Evolutionary conservation across 352 stramenopile species (phyloP).

Genomic region (Pythium sukuiense): DNA sequence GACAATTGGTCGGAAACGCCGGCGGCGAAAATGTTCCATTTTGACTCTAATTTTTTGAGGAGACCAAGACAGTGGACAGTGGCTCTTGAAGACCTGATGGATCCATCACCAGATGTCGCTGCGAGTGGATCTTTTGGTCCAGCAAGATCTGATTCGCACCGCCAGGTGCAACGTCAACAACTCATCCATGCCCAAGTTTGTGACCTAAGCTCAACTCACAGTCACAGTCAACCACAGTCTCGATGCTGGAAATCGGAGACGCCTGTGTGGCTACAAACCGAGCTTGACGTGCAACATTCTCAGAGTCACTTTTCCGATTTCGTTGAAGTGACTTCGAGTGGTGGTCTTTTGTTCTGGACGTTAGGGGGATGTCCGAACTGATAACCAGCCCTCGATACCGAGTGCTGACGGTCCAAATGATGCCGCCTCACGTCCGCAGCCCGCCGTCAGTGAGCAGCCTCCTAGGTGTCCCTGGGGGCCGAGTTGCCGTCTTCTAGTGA

Average conservation of each 20-base stretch:
- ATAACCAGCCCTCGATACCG: neutral
- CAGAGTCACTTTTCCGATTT: neutral
- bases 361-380: neutral
- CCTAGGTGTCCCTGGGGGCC: too few species aligned
- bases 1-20: too few species aligned
- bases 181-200: too few species aligned
- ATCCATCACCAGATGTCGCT: neutral
- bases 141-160: conserved; percentile 1
- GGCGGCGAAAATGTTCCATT: too few species aligned
- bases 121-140: neutral
- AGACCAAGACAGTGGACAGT: neutral
- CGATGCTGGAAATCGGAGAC: too few species aligned
- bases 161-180: neutral
- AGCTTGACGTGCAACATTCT: too few species aligned
- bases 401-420: neutral
- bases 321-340: neutral
- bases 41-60: too few species aligned
- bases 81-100: neutral
- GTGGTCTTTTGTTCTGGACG: neutral
- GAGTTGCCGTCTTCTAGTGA: too few species aligned
- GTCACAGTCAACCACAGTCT: too few species aligned
- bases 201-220: too few species aligned
- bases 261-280: neutral
- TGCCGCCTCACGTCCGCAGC: neutral
- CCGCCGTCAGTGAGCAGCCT: too few species aligned